Evolutionary conservation across 768 basidiomycete genomes (phyloP), one percentile per base, ranked within the genome.

Genomic region (Amanita rimosa): DNA sequence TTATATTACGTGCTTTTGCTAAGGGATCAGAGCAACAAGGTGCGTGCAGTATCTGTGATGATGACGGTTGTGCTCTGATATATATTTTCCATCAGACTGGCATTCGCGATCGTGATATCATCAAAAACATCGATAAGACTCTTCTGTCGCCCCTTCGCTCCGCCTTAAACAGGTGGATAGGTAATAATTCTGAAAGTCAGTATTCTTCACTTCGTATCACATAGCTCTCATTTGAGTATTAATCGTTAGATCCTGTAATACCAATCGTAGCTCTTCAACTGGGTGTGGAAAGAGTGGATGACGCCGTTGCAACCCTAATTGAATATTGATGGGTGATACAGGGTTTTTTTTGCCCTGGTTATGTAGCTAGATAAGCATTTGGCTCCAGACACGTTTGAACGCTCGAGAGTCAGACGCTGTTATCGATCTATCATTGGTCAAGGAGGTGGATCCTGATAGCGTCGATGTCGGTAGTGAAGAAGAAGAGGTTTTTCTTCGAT

Each of bases 1-100:
- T 70, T 88, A 44, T 84, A 82, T 57, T 87, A 83, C 54, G 69
- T 83, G 29, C 65, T 87, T 14, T 56, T 86, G 6, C 61, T 66
- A 39, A 65, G 83, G 53, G 86, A 90, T 58, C 57, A 53, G 7
- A 53, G 62, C 4, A 89, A 88, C 57, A 60, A 60, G 58, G 86
- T 85, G 42, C 17, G 16, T 85, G 42, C 17, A 17, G 17, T 16
- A 4, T 43, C 10, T 31, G 31, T 11, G 9, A 7, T 40, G 10
- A 33, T 38, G 48, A 42, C 9, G 16, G 35, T 31, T 21, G 46
- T n/a, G 19, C 27, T 29, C 6, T 10, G 24, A 44, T 19, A 8
- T 10, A 16, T 44, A n/a, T 6, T 36, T 19, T 40, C 8, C n/a
- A 22, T 26, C 49, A 82, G 80, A 81, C 78, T 10, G 75, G 72